These are phyloP conservation scores for Syzygium jambos DNA, from an alignment of 345 rosid species.

Conservation along the genomic window DNA sequence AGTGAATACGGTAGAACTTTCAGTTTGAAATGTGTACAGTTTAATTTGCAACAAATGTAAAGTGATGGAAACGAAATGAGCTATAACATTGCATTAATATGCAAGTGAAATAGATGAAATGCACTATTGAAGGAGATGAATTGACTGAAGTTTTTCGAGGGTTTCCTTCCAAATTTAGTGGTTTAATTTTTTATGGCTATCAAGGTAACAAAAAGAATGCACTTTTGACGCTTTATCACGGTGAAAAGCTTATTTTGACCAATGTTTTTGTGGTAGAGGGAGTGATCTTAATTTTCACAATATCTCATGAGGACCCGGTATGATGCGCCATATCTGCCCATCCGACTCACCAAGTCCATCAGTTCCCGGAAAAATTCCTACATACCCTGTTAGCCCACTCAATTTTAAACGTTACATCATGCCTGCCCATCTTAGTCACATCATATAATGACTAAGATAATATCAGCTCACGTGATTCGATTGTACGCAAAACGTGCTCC, in stretches of 20 bases:
- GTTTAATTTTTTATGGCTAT: background rate
- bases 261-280: background rate
- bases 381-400: background rate
- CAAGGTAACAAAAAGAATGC: background rate
- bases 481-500: background rate
- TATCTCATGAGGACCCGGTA: background rate
- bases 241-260: background rate
- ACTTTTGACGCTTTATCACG: background rate
- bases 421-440: background rate
- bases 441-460: background rate
- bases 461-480: background rate
- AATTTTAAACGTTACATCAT: background rate
- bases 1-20: background rate
- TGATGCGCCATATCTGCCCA: background rate
- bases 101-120: background rate
- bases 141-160: background rate
- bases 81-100: background rate
- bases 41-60: background rate
- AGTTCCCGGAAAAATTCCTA: background rate
- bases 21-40: background rate
- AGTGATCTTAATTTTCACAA: background rate
- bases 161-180: background rate
- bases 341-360: background rate
- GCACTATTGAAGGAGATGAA: background rate
- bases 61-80: background rate